phyloP scores from a whole-genome alignment of 441 rosid species.

The Populus hybrid region DNA sequence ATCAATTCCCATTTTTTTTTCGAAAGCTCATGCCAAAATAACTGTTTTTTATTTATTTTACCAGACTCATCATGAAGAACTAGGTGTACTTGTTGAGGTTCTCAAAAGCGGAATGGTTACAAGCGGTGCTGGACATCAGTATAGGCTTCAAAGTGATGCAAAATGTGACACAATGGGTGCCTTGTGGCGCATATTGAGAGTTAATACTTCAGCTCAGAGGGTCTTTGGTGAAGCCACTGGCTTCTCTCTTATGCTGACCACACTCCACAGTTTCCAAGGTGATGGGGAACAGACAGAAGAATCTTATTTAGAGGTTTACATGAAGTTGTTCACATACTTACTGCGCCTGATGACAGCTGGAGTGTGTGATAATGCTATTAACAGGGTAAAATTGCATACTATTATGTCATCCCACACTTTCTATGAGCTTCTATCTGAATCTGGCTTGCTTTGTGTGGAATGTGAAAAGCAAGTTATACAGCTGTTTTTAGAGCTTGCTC shows the following conservation, averaged over 20 bases:
- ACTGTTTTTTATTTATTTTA: conserved; percentile 19
- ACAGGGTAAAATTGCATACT: conserved; percentile 84
- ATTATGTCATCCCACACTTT: conserved; percentile 89
- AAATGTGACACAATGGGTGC: conserved; percentile 99
- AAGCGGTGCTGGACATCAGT: conserved; percentile 85
- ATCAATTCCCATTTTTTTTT: background rate
- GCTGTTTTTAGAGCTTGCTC: conserved; percentile 89
- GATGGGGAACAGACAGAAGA: conserved; percentile 58
- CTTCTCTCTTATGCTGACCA: conserved; percentile 94
- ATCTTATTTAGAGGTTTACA: conserved; percentile 47
- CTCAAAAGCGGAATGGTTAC: conserved; percentile 99
- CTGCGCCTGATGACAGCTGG: conserved; percentile 94
- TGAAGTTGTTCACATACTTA: conserved; percentile 83
- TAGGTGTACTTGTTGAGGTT: conserved; percentile 90
- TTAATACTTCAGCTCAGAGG: conserved; percentile 80
- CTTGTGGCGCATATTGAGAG: conserved; percentile 95
- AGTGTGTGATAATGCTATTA: conserved; percentile 71
- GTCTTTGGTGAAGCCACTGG: conserved; percentile 99
- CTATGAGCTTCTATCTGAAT: conserved; percentile 90
- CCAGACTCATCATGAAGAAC: conserved; percentile 94
- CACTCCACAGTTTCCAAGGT: conserved; percentile 89
- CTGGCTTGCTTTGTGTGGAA: conserved; percentile 94
- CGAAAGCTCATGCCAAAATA: conserved; percentile 3
- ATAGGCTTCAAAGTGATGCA: conserved; percentile 87
- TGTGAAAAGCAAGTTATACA: conserved; percentile 97